Evolutionary conservation across 2,329 filamentous ascomycete species (phyloP).

Genomic region (Pseudogymnoascus sp.): DNA sequence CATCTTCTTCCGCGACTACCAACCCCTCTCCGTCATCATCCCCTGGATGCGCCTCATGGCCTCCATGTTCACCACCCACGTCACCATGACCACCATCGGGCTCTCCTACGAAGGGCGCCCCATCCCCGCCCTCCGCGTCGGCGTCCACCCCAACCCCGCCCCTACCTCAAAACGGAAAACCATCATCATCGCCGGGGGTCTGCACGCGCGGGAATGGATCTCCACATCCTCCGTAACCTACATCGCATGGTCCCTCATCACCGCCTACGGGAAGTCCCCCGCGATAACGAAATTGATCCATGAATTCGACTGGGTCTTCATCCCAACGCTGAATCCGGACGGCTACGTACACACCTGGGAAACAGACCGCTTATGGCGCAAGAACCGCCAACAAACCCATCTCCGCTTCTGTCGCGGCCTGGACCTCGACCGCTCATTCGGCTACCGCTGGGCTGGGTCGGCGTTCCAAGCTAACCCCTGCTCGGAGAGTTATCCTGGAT

Average conservation of each 20-base stretch:
- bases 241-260: constrained; percentile 79
- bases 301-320: constrained; percentile 77
- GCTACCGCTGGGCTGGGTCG: constrained; percentile 72
- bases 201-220: constrained; percentile 97
- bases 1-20: constrained; percentile 88
- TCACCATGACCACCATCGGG: constrained; percentile 68
- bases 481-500: constrained; percentile 81
- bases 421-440: constrained; percentile 81
- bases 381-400: constrained; percentile 77
- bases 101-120: constrained; percentile 79
- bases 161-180: constrained; percentile 53
- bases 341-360: constrained; percentile 94
- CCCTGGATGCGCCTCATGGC: constrained; percentile 87
- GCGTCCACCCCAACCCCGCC: constrained; percentile 44
- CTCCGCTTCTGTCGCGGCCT: constrained; percentile 78
- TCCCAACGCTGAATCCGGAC: constrained; percentile 86
- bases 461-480: constrained; percentile 67
- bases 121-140: constrained; percentile 73
- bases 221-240: constrained; percentile 86
- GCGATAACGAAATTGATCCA: constrained; percentile 70
- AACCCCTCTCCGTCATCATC: constrained; percentile 66
- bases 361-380: constrained; percentile 86
- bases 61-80: constrained; percentile 80
- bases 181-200: constrained; percentile 71
- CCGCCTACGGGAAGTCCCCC: constrained; percentile 63